A percentile compares a stretch with the other conserved stretches of the same genome.
Conservation (phyloP, 768 basidiomycete species). For the Termitomyces sp. region DNA sequence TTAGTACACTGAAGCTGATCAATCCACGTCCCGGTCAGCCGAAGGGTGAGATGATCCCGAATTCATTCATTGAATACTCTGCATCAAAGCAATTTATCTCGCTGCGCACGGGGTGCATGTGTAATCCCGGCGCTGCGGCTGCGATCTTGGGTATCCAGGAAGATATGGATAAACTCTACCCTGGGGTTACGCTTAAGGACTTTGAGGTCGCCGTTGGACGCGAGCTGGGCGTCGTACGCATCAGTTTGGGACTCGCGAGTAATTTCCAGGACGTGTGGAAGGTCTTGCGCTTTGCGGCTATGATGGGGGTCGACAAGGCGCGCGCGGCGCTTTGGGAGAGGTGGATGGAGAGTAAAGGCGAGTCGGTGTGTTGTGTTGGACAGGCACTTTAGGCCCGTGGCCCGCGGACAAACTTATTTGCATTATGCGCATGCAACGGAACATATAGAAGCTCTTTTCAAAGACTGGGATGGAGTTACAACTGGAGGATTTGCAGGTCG, state of each 20-base stretch:
- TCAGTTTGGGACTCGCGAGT: constrained; percentile 76
- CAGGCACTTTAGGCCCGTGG: constrained; percentile 17
- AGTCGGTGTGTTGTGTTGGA: constrained; percentile 3
- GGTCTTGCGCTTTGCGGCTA: constrained; percentile 43
- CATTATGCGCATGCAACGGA: background rate
- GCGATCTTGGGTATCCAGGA: constrained; percentile 62
- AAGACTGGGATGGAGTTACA: background rate
- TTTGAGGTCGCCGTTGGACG: constrained; percentile 58
- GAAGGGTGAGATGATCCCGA: constrained; percentile 59
- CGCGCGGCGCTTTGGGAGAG: constrained; percentile 36
- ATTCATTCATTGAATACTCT: constrained; percentile 68
- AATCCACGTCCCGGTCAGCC: constrained; percentile 36
- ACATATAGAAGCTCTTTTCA: background rate
- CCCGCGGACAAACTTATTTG: background rate
- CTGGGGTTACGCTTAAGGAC: constrained; percentile 55
- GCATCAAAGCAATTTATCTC: constrained; percentile 64
- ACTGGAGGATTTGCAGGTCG: background rate
- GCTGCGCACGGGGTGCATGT: constrained; percentile 82
- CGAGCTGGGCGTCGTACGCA: constrained; percentile 70
- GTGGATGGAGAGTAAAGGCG: constrained; percentile 23
- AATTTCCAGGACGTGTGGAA: constrained; percentile 73
- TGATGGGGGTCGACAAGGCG: constrained; percentile 35
- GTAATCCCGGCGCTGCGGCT: constrained; percentile 80
- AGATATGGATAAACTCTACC: constrained; percentile 57
- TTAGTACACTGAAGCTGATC: background rate